These are phyloP conservation scores for Candida glucosophila DNA, from an alignment of 1,139 yeast genomes.

Conservation along the genomic window DNA sequence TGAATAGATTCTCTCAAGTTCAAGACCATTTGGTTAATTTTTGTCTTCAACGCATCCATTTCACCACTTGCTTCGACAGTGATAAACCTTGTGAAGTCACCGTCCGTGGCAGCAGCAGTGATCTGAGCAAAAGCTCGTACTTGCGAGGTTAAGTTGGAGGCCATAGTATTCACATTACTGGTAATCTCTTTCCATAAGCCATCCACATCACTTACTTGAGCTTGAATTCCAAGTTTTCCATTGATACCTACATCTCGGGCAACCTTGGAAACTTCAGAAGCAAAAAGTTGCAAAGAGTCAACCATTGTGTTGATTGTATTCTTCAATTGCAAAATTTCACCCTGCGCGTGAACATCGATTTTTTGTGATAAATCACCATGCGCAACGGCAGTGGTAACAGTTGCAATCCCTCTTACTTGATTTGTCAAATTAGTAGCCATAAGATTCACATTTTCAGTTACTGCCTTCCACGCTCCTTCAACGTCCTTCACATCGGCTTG, in stretches of 20 bases:
- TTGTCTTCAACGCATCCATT: constrained; percentile 87
- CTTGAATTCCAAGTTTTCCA: constrained; percentile 87
- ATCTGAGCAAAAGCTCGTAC: constrained; percentile 91
- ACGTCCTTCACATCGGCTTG: constrained; percentile 90
- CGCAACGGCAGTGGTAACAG: constrained; percentile 88
- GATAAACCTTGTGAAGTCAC: constrained; percentile 82
- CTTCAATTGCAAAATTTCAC: constrained; percentile 71
- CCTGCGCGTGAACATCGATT: constrained; percentile 85
- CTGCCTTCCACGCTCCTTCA: constrained; percentile 91
- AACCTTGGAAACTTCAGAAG: constrained; percentile 80
- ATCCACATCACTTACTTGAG: constrained; percentile 84
- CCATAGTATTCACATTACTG: constrained; percentile 91
- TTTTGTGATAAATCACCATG: constrained; percentile 85
- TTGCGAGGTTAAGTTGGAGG: constrained; percentile 82
- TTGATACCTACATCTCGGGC: constrained; percentile 91
- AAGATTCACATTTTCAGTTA: constrained; percentile 79
- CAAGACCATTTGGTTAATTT: constrained; percentile 86
- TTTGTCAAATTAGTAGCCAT: constrained; percentile 87
- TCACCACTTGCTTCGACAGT: constrained; percentile 91
- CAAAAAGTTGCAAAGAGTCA: constrained; percentile 80
- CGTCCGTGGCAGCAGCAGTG: constrained; percentile 91
- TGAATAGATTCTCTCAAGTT: constrained; percentile 83
- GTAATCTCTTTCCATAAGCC: constrained; percentile 91
- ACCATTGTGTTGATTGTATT: constrained; percentile 86
- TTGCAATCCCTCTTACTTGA: constrained; percentile 84